These are phyloP conservation scores for Leishmania tarentolae DNA, from an alignment of 208 protist species.

Conservation along the genomic window DNA sequence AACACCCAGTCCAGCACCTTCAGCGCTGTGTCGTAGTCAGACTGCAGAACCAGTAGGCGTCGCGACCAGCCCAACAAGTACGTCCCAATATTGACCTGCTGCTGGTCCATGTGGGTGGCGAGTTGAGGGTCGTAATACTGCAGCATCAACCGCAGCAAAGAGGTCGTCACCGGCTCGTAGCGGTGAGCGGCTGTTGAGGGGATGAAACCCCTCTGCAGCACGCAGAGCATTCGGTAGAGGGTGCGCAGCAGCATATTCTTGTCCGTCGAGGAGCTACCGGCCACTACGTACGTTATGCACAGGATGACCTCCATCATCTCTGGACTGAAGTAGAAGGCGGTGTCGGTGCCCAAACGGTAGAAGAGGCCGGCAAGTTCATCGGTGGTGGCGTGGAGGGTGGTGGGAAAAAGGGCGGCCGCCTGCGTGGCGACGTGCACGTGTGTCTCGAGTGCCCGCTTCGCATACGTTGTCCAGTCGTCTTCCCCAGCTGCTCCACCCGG, in stretches of 20 bases:
- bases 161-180: constrained; percentile 36
- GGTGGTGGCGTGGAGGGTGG: constrained; percentile 15
- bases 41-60: constrained; percentile 53
- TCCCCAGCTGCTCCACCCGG: background rate
- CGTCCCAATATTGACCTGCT: constrained; percentile 56
- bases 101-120: constrained; percentile 80
- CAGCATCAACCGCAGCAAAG: constrained; percentile 80
- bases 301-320: constrained; percentile 48
- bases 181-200: constrained; percentile 39
- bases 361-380: constrained; percentile 37
- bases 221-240: constrained; percentile 27
- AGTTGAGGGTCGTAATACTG: constrained; percentile 92
- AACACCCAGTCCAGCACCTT: constrained; percentile 82
- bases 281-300: constrained; percentile 44
- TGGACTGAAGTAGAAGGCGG: constrained; percentile 48
- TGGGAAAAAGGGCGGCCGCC: constrained; percentile 22
- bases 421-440: constrained; percentile 38
- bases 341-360: constrained; percentile 38
- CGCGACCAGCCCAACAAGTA: constrained; percentile 67
- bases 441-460: constrained; percentile 33
- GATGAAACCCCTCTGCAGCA: constrained; percentile 45
- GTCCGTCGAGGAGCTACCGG: constrained; percentile 15
- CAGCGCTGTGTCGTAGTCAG: constrained; percentile 43
- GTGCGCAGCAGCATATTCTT: constrained; percentile 21
- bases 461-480: constrained; percentile 16